Percentiles rank a stretch among this genome's conserved stretches.
Conservation (phyloP, 164 flowering plant genomes). For the Stephania japonica region DNA sequence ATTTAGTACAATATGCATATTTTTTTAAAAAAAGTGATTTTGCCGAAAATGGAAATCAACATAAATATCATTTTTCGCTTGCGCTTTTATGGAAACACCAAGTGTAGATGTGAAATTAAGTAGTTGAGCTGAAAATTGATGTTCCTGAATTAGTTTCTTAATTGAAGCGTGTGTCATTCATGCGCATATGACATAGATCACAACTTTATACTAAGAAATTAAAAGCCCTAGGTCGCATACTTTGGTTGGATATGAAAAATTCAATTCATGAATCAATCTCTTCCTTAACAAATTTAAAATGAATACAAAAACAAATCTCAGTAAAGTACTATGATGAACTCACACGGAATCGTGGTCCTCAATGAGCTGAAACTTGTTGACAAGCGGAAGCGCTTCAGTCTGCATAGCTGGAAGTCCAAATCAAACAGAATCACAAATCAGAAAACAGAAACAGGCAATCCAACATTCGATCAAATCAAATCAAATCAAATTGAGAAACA, state of each 20-base stretch:
- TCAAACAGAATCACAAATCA: conserved; percentile 3
- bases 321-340: conserved; percentile 19
- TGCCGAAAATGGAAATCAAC: not conserved
- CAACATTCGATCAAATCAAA: not conserved
- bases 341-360: conserved; percentile 60
- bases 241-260: too few relatives aligned
- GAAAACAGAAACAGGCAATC: not conserved
- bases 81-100: not conserved
- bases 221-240: too few relatives aligned
- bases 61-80: not conserved
- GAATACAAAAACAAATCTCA: not conserved
- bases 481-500: not conserved
- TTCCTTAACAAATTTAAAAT: not conserved
- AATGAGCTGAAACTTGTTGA: conserved; percentile 53
- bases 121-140: not conserved
- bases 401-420: conserved; percentile 72
- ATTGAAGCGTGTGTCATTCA: not conserved
- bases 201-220: too few relatives aligned
- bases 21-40: not conserved
- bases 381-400: conserved; percentile 87
- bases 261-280: not conserved
- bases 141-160: not conserved
- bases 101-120: not conserved
- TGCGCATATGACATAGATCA: not conserved
- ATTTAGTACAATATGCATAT: not conserved